Base-by-base conservation (phyloP, 2,329 filamentous ascomycete genomes). In the Leptographium lundbergii region DNA sequence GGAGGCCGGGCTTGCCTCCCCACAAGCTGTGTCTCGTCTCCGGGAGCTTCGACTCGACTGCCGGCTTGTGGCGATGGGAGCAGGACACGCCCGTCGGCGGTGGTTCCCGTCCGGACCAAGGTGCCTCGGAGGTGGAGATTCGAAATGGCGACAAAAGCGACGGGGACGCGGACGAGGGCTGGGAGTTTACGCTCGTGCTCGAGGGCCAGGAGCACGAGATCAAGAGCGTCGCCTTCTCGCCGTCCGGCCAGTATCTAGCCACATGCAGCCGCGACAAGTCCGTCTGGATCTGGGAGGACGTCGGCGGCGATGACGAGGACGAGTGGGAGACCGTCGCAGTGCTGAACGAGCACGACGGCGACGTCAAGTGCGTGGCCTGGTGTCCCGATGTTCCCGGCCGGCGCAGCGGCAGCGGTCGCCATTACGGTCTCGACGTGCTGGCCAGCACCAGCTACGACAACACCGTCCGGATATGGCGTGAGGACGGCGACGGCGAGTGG, bases 241-340 rank as follows among this genome's bases (percentile, higher is more conserved):
- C 88, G 0, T 82, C 82, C 0, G 88, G 88, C 0, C 82, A 87
- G 62, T 85, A 90, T 66, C 80, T 99, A 5, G 94, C 94, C 6
- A 96, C 91, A 0, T 96, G 91, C 72, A 88, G 85, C 57, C 81
- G 94, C 55, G 94, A 99, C 71, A 97, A 97, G 75, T 88, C 84
- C 19, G 89, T 97, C 22, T 99, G 94, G 94, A 89, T 99, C 66
- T 99, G 94, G 94, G 94, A 99, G 73, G 94, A 97, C 70, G 81
- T 96, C 58, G 81, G 82, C 47, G 73, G 74, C 59, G 86, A 88
- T 65, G 88, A 86, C 19, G 91, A 95, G 59, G 92, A 96, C 70
- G 94, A 97, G 70, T 97, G 91, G 76, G 94, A 99, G 78, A 97
- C 94, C 1, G 85, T 97, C 19, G 94, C 92, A 0, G 92, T 97